These are phyloP conservation scores for Clonostachys rosea DNA, from an alignment of 2,329 filamentous ascomycete genomes.

Conservation along the genomic window DNA sequence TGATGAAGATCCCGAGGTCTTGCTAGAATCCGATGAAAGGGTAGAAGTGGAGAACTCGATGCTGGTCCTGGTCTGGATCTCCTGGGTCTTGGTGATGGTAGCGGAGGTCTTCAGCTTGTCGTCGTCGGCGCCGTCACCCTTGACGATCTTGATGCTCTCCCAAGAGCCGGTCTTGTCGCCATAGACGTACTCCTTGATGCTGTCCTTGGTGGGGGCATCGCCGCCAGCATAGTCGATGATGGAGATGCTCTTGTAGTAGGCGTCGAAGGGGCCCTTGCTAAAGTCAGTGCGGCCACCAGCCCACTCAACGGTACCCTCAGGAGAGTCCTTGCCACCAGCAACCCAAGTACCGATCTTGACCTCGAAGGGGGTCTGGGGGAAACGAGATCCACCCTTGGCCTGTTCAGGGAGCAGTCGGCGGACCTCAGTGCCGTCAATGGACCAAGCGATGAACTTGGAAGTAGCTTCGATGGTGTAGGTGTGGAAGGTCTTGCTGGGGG, in stretches of 20 bases:
- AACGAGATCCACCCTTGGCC: conserved; percentile 52
- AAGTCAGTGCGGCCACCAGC: conserved; percentile 60
- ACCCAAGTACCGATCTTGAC: conserved; percentile 67
- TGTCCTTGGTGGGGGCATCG: conserved; percentile 24
- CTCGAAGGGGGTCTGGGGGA: conserved; percentile 71
- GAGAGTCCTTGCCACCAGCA: conserved; percentile 50
- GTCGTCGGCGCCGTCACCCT: conserved; percentile 18
- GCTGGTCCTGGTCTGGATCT: too few relatives aligned
- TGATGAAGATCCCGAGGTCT: too few relatives aligned
- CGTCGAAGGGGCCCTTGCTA: conserved; percentile 44
- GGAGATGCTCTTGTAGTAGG: conserved; percentile 51
- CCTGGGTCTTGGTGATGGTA: too few relatives aligned
- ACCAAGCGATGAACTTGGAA: conserved; percentile 57
- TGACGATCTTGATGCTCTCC: conserved; percentile 45
- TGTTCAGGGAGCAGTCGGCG: conserved; percentile 58
- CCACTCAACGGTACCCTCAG: conserved; percentile 68
- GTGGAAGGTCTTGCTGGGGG: conserved; percentile 53
- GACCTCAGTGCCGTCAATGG: conserved; percentile 55
- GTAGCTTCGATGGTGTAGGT: conserved; percentile 69
- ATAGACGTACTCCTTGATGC: conserved; percentile 48
- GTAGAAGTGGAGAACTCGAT: too few relatives aligned
- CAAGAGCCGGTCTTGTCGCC: conserved; percentile 41
- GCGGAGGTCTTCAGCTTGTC: too few relatives aligned
- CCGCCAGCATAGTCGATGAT: conserved; percentile 51
- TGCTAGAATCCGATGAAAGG: too few relatives aligned